A percentile compares a stretch with the other conserved stretches of the same genome.
Conservation (phyloP, 257 asterid species). For the Paulownia fortunei region DNA sequence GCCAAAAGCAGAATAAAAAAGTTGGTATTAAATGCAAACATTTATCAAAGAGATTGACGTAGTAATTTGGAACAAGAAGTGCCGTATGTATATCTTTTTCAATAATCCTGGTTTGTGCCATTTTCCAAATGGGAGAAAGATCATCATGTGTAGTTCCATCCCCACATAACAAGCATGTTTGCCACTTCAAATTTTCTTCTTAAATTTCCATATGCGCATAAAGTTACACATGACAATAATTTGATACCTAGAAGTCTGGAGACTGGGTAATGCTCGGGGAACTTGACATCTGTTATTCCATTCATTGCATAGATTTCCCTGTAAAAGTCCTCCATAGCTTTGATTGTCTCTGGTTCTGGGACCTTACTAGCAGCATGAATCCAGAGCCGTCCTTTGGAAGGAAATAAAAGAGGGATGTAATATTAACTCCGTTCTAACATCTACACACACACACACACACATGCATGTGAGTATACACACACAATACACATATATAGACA, state of each 20-base stretch:
- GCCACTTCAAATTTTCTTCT: neutral
- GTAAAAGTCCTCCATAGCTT: slow-evolving; percentile 93
- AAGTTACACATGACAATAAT: neutral
- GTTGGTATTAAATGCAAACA: neutral
- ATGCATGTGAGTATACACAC: neutral
- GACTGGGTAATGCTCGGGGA: slow-evolving; percentile 92
- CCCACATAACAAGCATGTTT: neutral
- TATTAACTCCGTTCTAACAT: neutral
- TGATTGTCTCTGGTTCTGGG: slow-evolving; percentile 90
- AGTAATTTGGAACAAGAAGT: neutral
- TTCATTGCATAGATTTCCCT: slow-evolving; percentile 85
- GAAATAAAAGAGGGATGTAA: slow-evolving; percentile 8
- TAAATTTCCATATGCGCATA: neutral
- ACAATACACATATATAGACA: neutral
- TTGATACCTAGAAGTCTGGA: slow-evolving; percentile 84
- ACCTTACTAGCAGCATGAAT: slow-evolving; percentile 96
- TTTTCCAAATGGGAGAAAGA: neutral
- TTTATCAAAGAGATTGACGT: neutral
- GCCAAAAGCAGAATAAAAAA: neutral
- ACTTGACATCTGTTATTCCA: slow-evolving; percentile 81
- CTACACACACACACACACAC: neutral
- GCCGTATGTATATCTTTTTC: neutral
- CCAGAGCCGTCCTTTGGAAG: slow-evolving; percentile 81
- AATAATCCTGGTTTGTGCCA: neutral
- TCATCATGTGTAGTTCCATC: neutral